A percentile compares a stretch with the other conserved stretches of the same genome.
These are phyloP conservation scores for Arachis stenosperma DNA, from an alignment of 306 rosid species.

Conservation along the genomic window DNA sequence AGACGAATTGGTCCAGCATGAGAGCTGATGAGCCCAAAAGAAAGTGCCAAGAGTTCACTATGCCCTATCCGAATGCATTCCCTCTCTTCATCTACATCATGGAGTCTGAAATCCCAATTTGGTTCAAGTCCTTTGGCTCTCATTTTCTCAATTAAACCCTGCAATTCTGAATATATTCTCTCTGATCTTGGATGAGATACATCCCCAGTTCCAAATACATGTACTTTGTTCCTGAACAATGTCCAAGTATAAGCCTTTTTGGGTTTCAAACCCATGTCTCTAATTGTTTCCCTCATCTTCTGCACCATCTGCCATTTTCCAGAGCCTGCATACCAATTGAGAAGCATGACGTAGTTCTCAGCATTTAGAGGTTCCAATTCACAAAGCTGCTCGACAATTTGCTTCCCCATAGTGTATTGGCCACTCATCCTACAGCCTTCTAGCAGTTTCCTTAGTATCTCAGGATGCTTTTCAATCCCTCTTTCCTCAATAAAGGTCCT, in stretches of 20 bases:
- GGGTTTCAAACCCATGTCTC: slow-evolving; percentile 68
- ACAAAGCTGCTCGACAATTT: slow-evolving; percentile 59
- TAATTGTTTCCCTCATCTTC: slow-evolving; percentile 43
- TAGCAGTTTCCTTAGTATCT: slow-evolving; percentile 56
- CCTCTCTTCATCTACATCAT: slow-evolving; percentile 74
- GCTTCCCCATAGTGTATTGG: slow-evolving; percentile 48
- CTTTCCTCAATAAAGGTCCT: slow-evolving; percentile 45
- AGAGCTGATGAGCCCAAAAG: slow-evolving; percentile 69
- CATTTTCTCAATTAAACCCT: slow-evolving; percentile 61
- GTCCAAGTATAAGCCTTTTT: slow-evolving; percentile 67
- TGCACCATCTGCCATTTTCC: slow-evolving; percentile 54
- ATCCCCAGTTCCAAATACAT: slow-evolving; percentile 75
- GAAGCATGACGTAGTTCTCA: slow-evolving; percentile 60
- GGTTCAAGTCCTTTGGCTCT: slow-evolving; percentile 45
- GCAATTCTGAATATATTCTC: slow-evolving; percentile 56
- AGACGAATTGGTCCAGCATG: slow-evolving; percentile 54
- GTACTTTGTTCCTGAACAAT: slow-evolving; percentile 63
- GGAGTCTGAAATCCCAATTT: slow-evolving; percentile 54
- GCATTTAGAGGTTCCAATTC: slow-evolving; percentile 71
- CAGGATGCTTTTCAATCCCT: slow-evolving; percentile 46
- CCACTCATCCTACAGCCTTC: slow-evolving; percentile 70
- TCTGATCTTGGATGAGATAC: slow-evolving; percentile 67
- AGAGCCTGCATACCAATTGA: slow-evolving; percentile 61
- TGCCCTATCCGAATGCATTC: slow-evolving; percentile 66
- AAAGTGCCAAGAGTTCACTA: slow-evolving; percentile 69